Base-by-base conservation (phyloP, 2,329 filamentous ascomycete genomes). In the Seiridium unicorne region DNA sequence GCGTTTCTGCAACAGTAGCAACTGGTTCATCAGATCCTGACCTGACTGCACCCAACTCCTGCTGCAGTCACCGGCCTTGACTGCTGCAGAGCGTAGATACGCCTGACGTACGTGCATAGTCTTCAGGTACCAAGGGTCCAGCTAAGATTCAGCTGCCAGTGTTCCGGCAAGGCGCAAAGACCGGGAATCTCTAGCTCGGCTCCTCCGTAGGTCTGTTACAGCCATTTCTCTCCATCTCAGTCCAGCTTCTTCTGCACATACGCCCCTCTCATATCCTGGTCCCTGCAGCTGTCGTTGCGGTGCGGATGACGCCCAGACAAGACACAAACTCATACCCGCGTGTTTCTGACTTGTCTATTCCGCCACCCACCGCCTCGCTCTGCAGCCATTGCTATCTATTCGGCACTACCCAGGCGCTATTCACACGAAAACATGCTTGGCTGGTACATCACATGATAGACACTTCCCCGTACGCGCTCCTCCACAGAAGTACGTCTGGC, bases 261-360 rank as follows among this genome's bases (percentile, higher is more conserved):
- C 18, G 31, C 6, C 5, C 9, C 10, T 36, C 49, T 18, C 49
- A 38, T 57, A 40, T 48, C 32, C 44, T 47, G 54, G 44, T 40
- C 34, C 38, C 54, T 55, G 53, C 42, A 47, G 44, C 35, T n/a
- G 36, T 31, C 44, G 44, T 40, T 34, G 54, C 44, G 32, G 54
- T 46, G 54, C 18, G 31, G 54, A 46, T 34, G 42, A 48, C 35
- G 26, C 54, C 42, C 44, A 48, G 42, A 57, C 54, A 58, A 42
- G 47, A 58, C 35, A 58, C 34, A 26, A 58, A 38, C 35, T 42
- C 55, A 51, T 35, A 51, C 54, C 42, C 51, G 55, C 48, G 26
- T 51, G 55, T 58, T 58, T 58, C 55, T 58, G 55, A 58, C 55
- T 34, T 49, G 55, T 58, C 55, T 57, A 57, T 58, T 51, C 44